Conservation (phyloP, 495 filamentous ascomycete genomes). For the Penicillium desertorum region DNA sequence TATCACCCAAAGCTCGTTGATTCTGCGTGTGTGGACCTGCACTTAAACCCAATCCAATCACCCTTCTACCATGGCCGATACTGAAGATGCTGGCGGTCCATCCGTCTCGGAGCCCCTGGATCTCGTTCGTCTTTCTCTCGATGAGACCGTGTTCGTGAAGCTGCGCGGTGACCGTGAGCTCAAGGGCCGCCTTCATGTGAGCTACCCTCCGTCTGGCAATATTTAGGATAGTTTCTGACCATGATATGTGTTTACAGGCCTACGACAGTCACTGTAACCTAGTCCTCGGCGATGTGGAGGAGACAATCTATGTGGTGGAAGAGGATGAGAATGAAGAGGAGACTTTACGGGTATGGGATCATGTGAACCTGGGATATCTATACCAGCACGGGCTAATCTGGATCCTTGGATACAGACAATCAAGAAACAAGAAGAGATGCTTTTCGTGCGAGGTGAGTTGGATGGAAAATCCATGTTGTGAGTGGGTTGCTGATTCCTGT, state of each 20-base stretch:
- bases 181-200: slow-evolving; percentile 89
- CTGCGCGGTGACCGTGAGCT: slow-evolving; percentile 92
- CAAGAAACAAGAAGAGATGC: slow-evolving; percentile 96
- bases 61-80: slow-evolving; percentile 63
- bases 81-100: slow-evolving; percentile 57
- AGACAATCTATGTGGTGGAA: slow-evolving; percentile 88
- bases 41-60: slow-evolving; percentile 1
- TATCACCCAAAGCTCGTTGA: slow-evolving; percentile 23
- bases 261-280: slow-evolving; percentile 99
- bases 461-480: background rate
- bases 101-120: slow-evolving; percentile 87
- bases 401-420: slow-evolving; percentile 61
- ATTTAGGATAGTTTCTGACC: slow-evolving; percentile 14
- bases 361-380: slow-evolving; percentile 4
- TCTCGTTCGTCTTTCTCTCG: slow-evolving; percentile 87
- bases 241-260: slow-evolving; percentile 57
- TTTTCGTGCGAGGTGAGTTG: slow-evolving; percentile 90
- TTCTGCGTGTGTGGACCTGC: slow-evolving; percentile 15
- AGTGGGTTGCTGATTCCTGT: slow-evolving; percentile 14
- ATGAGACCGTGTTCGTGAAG: slow-evolving; percentile 97
- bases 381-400: slow-evolving; percentile 15
- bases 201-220: slow-evolving; percentile 26
- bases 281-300: slow-evolving; percentile 95
- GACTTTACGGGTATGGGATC: slow-evolving; percentile 56
- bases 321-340: slow-evolving; percentile 86